phyloP scores from a whole-genome alignment of 495 filamentous ascomycete species.

The Schizothecium vesticola region DNA sequence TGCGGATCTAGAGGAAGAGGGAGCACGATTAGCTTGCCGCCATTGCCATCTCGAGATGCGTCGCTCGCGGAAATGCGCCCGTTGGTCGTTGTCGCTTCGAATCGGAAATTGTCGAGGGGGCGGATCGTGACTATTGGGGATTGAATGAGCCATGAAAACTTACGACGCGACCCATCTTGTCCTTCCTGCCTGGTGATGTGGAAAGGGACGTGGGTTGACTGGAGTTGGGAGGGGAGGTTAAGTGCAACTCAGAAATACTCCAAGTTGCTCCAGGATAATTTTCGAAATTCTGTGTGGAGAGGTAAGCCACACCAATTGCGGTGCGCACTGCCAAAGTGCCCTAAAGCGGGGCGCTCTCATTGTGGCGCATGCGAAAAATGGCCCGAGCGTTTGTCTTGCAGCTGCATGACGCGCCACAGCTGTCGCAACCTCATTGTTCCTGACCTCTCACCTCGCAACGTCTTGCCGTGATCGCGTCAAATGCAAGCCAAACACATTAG shows the following conservation, averaged over 20 bases:
- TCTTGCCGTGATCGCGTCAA: background rate
- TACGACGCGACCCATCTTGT: conserved; percentile 51
- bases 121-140: conserved; percentile 10
- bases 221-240: conserved; percentile 26
- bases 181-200: conserved; percentile 31
- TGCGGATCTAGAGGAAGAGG: conserved; percentile 61
- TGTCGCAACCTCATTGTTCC: background rate
- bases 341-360: conserved; percentile 28
- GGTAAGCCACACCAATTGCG: conserved; percentile 23
- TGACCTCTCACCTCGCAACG: background rate
- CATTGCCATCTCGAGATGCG: conserved; percentile 11
- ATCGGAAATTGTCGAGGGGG: conserved; percentile 11
- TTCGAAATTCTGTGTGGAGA: conserved; percentile 37
- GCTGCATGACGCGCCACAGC: conserved; percentile 8
- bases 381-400: background rate
- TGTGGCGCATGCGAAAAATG: background rate
- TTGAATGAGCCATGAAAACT: conserved; percentile 25
- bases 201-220: conserved; percentile 29
- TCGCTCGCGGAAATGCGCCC: conserved; percentile 15
- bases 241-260: conserved; percentile 27
- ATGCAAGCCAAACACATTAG: background rate
- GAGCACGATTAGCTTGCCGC: conserved; percentile 19
- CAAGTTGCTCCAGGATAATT: conserved; percentile 30
- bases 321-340: conserved; percentile 24
- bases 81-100: conserved; percentile 14